Conservation (phyloP, 2,329 filamentous ascomycete genomes). For the Arthrobotrys entomopaga region DNA sequence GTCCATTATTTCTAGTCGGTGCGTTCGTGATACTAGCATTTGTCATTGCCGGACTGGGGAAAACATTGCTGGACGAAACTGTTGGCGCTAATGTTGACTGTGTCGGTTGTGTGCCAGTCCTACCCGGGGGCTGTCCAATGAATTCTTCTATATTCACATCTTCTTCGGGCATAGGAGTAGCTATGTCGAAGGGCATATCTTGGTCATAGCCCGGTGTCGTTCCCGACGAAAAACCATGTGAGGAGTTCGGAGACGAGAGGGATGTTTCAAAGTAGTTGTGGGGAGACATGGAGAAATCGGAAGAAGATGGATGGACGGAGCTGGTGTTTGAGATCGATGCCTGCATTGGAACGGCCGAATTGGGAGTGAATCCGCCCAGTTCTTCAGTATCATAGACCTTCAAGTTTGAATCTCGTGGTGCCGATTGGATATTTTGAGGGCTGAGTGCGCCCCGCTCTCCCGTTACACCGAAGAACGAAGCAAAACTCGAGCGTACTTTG, state of each 20-base stretch:
- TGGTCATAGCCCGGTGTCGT: constrained; percentile 51
- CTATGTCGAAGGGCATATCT: constrained; percentile 49
- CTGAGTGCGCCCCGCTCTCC: constrained; percentile 39
- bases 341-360: constrained; percentile 53
- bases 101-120: constrained; percentile 22
- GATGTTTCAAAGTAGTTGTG: constrained; percentile 46
- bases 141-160: constrained; percentile 44
- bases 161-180: constrained; percentile 49
- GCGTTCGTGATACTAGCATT: constrained; percentile 28
- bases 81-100: constrained; percentile 23
- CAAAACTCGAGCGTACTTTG: constrained; percentile 29
- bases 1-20: constrained; percentile 6
- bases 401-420: constrained; percentile 41
- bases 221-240: constrained; percentile 46
- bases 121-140: constrained; percentile 19
- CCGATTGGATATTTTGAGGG: constrained; percentile 29
- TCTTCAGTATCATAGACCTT: constrained; percentile 47
- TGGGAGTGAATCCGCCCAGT: constrained; percentile 50
- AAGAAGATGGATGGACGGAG: constrained; percentile 49
- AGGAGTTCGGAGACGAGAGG: constrained; percentile 49
- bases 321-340: constrained; percentile 48
- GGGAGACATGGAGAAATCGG: constrained; percentile 54
- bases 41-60: constrained; percentile 48
- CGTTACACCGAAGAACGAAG: constrained; percentile 31
- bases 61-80: constrained; percentile 21